These are phyloP conservation scores for Ilyonectria sp. DNA, from an alignment of 2,329 filamentous ascomycete species.

Conservation along the genomic window DNA sequence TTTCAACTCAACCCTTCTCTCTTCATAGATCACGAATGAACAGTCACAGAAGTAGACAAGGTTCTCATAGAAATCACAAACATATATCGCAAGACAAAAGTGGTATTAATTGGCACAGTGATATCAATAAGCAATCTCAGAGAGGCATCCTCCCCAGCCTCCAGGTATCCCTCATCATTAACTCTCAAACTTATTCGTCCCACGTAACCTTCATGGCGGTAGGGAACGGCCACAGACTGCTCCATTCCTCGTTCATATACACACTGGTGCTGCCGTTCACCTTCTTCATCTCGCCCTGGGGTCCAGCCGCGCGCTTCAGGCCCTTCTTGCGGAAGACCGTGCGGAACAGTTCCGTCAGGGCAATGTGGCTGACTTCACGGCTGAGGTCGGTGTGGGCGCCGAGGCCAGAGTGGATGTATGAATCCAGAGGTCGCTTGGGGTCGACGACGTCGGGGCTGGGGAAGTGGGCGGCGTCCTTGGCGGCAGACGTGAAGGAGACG, in stretches of 20 bases:
- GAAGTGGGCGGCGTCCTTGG: constrained; percentile 71
- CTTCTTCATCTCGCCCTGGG: constrained; percentile 78
- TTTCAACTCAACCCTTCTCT: too few species aligned
- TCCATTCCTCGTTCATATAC: constrained; percentile 79
- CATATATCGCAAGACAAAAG: background rate
- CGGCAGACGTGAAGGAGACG: constrained; percentile 71
- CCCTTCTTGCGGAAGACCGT: constrained; percentile 74
- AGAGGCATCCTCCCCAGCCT: background rate
- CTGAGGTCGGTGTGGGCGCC: constrained; percentile 77
- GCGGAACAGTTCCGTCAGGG: constrained; percentile 78
- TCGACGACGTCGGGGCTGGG: constrained; percentile 73
- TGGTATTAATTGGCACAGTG: constrained; percentile 8
- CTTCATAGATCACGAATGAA: too few species aligned
- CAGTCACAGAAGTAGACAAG: too few species aligned
- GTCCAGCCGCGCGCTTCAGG: constrained; percentile 72
- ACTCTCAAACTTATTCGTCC: constrained; percentile 55
- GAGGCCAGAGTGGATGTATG: constrained; percentile 76
- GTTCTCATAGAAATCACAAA: background rate
- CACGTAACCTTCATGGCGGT: constrained; percentile 69
- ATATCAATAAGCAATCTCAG: constrained; percentile 6
- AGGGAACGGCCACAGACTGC: constrained; percentile 63
- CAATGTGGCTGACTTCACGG: constrained; percentile 71
- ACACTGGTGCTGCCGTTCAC: constrained; percentile 71
- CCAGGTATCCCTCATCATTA: background rate
- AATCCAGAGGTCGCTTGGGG: constrained; percentile 73